Evolutionary conservation across 768 basidiomycete species (phyloP), one percentile per base, ranked within the genome.

Genomic region (Gautieria morchelliformis): DNA sequence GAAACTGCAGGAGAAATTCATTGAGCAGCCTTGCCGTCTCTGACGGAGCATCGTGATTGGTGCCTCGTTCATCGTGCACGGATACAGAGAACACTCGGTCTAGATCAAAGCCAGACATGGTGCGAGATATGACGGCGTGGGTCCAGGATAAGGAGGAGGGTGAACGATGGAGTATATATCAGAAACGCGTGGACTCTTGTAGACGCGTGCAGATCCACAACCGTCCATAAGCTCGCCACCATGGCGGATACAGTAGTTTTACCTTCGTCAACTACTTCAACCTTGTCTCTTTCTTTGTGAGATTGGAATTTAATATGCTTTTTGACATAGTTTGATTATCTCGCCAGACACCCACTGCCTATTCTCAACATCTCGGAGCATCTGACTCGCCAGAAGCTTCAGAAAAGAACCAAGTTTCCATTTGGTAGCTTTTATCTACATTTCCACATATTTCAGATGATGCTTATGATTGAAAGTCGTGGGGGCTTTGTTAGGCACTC

Each of bases 341-440:
- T 12, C 20, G 68, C 35, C 66, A 98, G 94, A 56, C 96, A 98
- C 70, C 95, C 96, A 39, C 78, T 98, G 14, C 93, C 96, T 10
- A 93, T 99, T 67, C 79, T 99, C 61, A 96, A 93, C 70, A 87
- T 98, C 65, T 96, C 94, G 1, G 96, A 98, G 66, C 95, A 98
- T 72, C 78, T 89, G 65, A 95, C 90, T 44, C 81, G 96, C 60
- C 74, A 84, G 58, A 85, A 85, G 64, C 78, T 97, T 12, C 87
- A 93, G 69, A 81, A 77, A 42, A 78, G 78, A 58, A 73, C 75
- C 17, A 67, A 70, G 51, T 68, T 74, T 50, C 88, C 87, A 4
- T 88, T 90, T 59, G 82, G 89, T 88, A 37, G 78, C 63, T 17
- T 39, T 30, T 45, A 55, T n/a, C 24, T 47, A 27, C 35, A 37